Base-by-base conservation (phyloP, 2,329 filamentous ascomycete genomes). In the Phialemonium atrogriseum region DNA sequence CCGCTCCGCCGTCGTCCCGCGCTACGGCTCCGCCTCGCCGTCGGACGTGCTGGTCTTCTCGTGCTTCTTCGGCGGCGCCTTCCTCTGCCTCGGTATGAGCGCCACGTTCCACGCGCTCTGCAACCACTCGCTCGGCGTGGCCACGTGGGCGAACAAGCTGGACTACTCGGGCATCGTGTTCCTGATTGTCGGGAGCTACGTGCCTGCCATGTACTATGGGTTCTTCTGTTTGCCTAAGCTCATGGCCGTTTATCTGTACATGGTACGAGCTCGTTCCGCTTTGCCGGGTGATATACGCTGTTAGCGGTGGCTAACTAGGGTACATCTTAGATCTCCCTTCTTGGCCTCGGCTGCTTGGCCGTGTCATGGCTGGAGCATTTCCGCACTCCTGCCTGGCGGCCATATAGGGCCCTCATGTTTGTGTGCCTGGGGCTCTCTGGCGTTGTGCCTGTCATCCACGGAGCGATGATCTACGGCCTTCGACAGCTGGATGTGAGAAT, bases 151-250 rank as follows among this genome's bases (percentile, higher is more conserved):
- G 9, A 96, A 96, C 54, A 85, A 94, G 55, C 63, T 96, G 35
- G 91, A 98, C 54, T 96, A 98, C 54, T 75, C 89, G 5, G 91
- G 91, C 6, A 98, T 98, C 45, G 84, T 96, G 18, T 75, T 80
- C 29, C 63, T 98, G 44, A 96, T 96, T 37, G 84, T 89, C 44
- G 91, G 91, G 6, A 89, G 82, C 52, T 94, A 89, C 51, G 75
- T 96, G 27, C 88, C 91, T 3, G 82, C 84, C 30, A 58, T 98
- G 37, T 91, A 85, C 56, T 94, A 93, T 55, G 87, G 81, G 4
- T 86, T 94, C 54, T 84, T 74, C 47, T 86, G 80, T 48, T 62
- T 78, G 40, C 73, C 77, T 4, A 48, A 54, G 7, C 54, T 89
- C 47, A 76, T 86, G 60, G 66, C 62, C 25, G 52, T 71, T 3